Evolutionary conservation across 192 early-diverging fungal genomes (phyloP).

Genomic region (Diversispora eburnea): DNA sequence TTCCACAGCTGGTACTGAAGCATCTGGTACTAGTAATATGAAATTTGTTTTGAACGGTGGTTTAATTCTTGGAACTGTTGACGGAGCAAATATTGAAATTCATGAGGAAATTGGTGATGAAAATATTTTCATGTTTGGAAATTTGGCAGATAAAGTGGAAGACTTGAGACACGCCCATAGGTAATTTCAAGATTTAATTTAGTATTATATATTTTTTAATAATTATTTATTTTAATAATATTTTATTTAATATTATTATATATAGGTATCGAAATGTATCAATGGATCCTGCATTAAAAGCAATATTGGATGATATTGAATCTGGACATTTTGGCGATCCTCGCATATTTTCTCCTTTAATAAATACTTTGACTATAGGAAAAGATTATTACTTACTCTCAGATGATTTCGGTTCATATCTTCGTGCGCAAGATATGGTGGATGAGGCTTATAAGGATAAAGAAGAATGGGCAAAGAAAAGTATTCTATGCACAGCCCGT

Average conservation of each 20-base stretch:
- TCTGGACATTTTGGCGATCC: conserved; percentile 78
- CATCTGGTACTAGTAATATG: conserved; percentile 99
- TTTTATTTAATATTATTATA: no score
- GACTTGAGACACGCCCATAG: conserved; percentile 90
- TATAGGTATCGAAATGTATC: conserved; percentile 65
- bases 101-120: conserved; percentile 94
- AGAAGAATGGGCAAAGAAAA: conserved; percentile 82
- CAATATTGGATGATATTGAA: conserved; percentile 79
- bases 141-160: conserved; percentile 85
- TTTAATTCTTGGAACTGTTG: conserved; percentile 94
- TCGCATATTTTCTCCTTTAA: conserved; percentile 71
- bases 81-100: conserved; percentile 99
- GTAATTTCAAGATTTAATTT: conserved; percentile 23
- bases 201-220: not conserved
- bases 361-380: conserved; percentile 75
- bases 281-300: conserved; percentile 76
- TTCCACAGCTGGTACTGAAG: conserved; percentile 98
- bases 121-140: conserved; percentile 98
- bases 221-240: not conserved
- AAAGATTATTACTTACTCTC: conserved; percentile 86
- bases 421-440: conserved; percentile 72
- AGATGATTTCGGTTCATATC: conserved; percentile 84
- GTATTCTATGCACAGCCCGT: conserved; percentile 81
- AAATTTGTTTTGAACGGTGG: conserved; percentile 99
- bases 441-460: conserved; percentile 86